These are phyloP conservation scores for Leccinum truebloodii DNA, from an alignment of 768 basidiomycete species.

Conservation along the genomic window DNA sequence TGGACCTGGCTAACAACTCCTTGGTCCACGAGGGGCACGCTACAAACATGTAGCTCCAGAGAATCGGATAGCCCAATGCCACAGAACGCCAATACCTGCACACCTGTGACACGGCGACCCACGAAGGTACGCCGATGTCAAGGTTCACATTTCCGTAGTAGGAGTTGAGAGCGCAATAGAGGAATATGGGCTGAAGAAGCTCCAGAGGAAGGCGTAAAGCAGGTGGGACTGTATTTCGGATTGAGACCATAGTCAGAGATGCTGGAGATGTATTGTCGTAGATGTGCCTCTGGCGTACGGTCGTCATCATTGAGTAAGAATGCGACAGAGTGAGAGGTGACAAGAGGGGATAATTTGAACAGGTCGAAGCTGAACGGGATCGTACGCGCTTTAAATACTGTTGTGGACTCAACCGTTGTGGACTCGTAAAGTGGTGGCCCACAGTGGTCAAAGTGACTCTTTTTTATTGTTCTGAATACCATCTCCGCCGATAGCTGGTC, in stretches of 20 bases:
- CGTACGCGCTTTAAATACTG: background rate
- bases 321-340: background rate
- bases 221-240: background rate
- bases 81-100: slow-evolving; percentile 5
- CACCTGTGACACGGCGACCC: slow-evolving; percentile 1
- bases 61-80: background rate
- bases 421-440: background rate
- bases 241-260: background rate
- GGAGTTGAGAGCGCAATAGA: background rate
- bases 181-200: background rate
- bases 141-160: background rate
- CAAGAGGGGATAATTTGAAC: background rate
- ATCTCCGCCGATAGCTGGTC: background rate
- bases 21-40: background rate
- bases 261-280: background rate
- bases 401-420: background rate
- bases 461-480: background rate
- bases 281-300: background rate
- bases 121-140: background rate
- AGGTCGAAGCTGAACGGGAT: background rate
- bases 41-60: slow-evolving; percentile 8
- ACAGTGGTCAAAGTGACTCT: background rate
- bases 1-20: background rate
- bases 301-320: background rate
- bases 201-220: background rate